Evolutionary conservation across 108 stramenopile species (phyloP), one percentile per base, ranked within the genome.

Genomic region (Nannochloropsis gaditana): DNA sequence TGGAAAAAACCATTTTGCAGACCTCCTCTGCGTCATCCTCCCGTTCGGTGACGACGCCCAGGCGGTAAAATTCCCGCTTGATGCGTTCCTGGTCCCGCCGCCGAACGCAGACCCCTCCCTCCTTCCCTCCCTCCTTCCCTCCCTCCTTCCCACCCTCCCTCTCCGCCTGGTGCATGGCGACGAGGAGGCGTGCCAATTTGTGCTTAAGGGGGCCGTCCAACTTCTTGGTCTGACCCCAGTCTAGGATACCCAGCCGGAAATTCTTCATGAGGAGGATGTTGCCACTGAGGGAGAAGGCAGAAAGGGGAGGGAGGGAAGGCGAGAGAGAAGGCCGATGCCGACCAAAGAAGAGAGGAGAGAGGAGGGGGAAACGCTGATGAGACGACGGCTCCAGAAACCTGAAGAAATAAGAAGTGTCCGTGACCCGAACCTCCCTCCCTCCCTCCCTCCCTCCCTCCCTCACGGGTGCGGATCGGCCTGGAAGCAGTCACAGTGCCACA

Each of bases 381-480:
- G 9, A 81, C 11, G n/a, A 42, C 11, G n/a, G 41, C 9, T 42
- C 81, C 10, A n/a, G 19, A 45, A 44, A 43, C 86, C 86, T 87
- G 31, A 31, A 31, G 31, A 31, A 31, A 31, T 31, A 31, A 31
- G 31, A 31, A 31, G 31, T 31, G 31, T 31, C 31, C 31, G 31
- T 31, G 31, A 31, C 31, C 31, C 31, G 1, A 1, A 31, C 45
- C 81, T 44, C 9, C 45, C 84, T 21, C 87, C 87, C 43, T 21
- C 15, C 80, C 80, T 41, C 80, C 80, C 21, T 41, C 80, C 31
- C 21, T 21, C 80, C 21, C 3, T 79, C 50, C 41, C 84, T 82
- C 81, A 47, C 11, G 93, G 89, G 83, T 95, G 94, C 19, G 94
- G 94, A 84, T 95, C 94, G 3, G 92, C 93, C 50, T 95, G 93